A percentile compares a stretch with the other conserved stretches of the same genome.
Conservation (phyloP, 192 early-diverging fungal species). For the Podila clonocystis region DNA sequence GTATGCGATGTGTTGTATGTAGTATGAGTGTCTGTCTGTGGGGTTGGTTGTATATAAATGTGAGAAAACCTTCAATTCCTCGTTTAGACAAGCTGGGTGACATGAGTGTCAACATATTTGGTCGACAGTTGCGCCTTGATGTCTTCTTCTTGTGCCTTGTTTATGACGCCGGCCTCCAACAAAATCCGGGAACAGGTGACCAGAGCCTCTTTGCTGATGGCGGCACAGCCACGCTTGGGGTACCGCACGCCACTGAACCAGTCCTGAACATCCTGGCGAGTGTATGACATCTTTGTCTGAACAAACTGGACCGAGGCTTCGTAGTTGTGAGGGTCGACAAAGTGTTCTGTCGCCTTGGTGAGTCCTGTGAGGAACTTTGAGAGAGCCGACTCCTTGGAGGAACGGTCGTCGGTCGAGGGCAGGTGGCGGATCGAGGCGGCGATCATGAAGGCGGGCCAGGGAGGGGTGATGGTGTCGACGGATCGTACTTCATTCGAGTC, state of each 20-base stretch:
- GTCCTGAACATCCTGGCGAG: conserved; percentile 64
- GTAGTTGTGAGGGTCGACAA: conserved; percentile 55
- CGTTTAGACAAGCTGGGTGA: neutral
- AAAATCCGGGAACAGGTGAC: conserved; percentile 60
- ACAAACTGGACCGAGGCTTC: conserved; percentile 60
- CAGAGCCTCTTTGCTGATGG: conserved; percentile 56
- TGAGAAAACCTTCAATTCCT: neutral
- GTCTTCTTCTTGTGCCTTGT: conserved; percentile 30
- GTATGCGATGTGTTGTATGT: neutral
- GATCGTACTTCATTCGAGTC: conserved; percentile 72
- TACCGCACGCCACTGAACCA: conserved; percentile 75
- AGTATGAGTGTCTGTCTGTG: neutral
- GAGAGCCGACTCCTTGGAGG: conserved; percentile 33
- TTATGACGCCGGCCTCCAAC: conserved; percentile 66
- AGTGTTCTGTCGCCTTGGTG: conserved; percentile 50
- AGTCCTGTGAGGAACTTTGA: conserved; percentile 50
- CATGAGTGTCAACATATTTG: conserved; percentile 27
- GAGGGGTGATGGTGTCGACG: conserved; percentile 83
- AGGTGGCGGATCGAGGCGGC: conserved; percentile 67
- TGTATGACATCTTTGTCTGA: conserved; percentile 60
- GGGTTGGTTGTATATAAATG: neutral
- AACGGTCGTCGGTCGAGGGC: conserved; percentile 16
- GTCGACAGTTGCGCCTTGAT: conserved; percentile 16
- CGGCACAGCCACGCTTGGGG: conserved; percentile 47
- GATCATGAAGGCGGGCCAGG: conserved; percentile 90